Conservation (phyloP, 2,329 filamentous ascomycete genomes). For the Diplodia scrobiculata region DNA sequence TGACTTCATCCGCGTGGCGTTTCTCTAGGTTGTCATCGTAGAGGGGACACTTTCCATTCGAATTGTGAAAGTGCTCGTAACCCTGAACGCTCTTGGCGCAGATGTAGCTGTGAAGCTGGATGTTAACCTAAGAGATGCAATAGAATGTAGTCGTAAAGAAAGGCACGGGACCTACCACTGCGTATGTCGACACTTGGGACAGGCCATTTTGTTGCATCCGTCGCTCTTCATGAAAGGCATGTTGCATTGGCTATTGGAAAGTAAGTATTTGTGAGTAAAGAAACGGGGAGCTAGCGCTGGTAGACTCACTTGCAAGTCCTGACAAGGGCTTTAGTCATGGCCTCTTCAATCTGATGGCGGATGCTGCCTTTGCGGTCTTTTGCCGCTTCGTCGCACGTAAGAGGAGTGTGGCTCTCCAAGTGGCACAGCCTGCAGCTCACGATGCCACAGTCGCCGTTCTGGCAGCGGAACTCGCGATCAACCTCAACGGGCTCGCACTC, state of each 20-base stretch:
- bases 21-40: constrained; percentile 56
- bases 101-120: constrained; percentile 60
- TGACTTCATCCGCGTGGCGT: constrained; percentile 65
- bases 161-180: constrained; percentile 55
- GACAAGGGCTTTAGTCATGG: constrained; percentile 78
- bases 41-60: constrained; percentile 61
- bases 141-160: not conserved
- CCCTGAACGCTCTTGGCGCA: constrained; percentile 65
- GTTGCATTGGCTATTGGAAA: constrained; percentile 53
- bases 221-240: constrained; percentile 75
- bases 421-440: constrained; percentile 62
- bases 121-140: constrained; percentile 42
- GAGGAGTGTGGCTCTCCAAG: constrained; percentile 69
- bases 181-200: constrained; percentile 58
- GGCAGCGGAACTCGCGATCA: constrained; percentile 73
- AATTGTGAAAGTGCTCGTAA: constrained; percentile 72
- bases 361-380: constrained; percentile 62
- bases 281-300: not conserved
- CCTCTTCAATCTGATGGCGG: constrained; percentile 74
- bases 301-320: constrained; percentile 65
- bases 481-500: constrained; percentile 68
- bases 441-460: constrained; percentile 64
- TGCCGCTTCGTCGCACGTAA: constrained; percentile 66
- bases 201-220: constrained; percentile 85
- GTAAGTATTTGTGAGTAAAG: not conserved